Evolutionary conservation across 2,329 filamentous ascomycete species (phyloP).

Genomic region (Diaporthe citriasiana): DNA sequence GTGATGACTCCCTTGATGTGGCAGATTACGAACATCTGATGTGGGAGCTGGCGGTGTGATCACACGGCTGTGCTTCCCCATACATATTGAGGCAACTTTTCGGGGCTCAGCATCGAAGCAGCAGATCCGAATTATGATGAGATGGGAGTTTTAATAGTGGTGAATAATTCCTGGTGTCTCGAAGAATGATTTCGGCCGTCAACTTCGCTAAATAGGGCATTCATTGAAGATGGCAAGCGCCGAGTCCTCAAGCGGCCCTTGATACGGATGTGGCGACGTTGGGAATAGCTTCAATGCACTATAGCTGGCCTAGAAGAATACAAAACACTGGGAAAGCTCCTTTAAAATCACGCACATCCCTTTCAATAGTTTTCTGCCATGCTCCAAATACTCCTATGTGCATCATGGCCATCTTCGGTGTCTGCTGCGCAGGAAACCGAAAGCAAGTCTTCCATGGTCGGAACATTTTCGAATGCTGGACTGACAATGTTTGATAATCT

Average conservation of each 20-base stretch:
- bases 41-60: not conserved
- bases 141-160: too few species aligned
- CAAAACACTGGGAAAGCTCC: not conserved
- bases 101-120: too few species aligned
- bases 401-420: not conserved
- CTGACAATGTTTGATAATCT: not conserved
- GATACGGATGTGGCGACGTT: not conserved
- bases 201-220: not conserved
- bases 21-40: not conserved
- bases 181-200: not conserved
- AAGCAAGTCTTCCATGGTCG: not conserved
- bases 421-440: not conserved
- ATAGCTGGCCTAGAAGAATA: too few species aligned
- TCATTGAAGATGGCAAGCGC: not conserved
- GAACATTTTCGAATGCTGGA: not conserved
- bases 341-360: not conserved
- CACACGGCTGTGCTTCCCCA: not conserved
- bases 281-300: conserved; percentile 1
- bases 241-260: not conserved
- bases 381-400: not conserved
- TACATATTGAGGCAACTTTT: too few species aligned
- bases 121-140: too few species aligned
- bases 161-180: not conserved
- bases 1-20: too few species aligned
- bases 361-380: not conserved